Base-by-base conservation (phyloP, 1,284 basidiomycete genomes). In the Sanguinoderma infundibulare region DNA sequence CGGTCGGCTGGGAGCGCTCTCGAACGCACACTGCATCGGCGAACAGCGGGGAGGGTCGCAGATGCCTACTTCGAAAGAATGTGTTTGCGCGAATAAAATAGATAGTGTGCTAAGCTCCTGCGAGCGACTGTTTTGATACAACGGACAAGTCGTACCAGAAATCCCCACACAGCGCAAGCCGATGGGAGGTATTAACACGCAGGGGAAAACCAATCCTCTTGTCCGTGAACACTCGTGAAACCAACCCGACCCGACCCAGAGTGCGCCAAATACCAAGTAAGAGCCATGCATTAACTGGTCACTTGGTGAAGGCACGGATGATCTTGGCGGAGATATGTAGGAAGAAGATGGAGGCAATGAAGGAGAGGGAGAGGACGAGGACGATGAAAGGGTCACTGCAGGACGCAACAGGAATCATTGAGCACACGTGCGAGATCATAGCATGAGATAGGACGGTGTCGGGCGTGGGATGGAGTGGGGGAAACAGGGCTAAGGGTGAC, bases 331-430 rank as follows among this genome's bases (percentile, higher is more conserved):
- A 91, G 75, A 99, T 97, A 79, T 99, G 97, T 51, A 99, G 91
- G 87, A 96, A 95, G 86, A 99, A 98, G 75, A 99, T 98, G 61
- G 95, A 98, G 60, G 91, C 96, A 79, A 99, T 98, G 85, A 99
- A 99, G 35, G 95, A 95, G 64, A 99, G 87, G 26, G 97, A 98
- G 44, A 99, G 89, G 66, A 98, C 94, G 64, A 98, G 89, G 67
- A 98, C 96, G 69, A 98, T 96, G 80, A 96, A 98, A 6, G 97
- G 97, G 79, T 99, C 97, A 68, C 96, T 98, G 73, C 47, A 50
- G 46, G 54, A 65, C 36, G 34, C 9, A 40, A 20, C 15, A 22
- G 24, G 5, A 55, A 38, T 26, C 7, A 10, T 39, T 47, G 51
- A 59, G 52, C 52, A 42, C 47, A 3, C 12, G 30, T 32, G 22